A percentile compares a stretch with the other conserved stretches of the same genome.
phyloP scores from a whole-genome alignment of 495 filamentous ascomycete species.

The Massariosphaeria phaeospora region DNA sequence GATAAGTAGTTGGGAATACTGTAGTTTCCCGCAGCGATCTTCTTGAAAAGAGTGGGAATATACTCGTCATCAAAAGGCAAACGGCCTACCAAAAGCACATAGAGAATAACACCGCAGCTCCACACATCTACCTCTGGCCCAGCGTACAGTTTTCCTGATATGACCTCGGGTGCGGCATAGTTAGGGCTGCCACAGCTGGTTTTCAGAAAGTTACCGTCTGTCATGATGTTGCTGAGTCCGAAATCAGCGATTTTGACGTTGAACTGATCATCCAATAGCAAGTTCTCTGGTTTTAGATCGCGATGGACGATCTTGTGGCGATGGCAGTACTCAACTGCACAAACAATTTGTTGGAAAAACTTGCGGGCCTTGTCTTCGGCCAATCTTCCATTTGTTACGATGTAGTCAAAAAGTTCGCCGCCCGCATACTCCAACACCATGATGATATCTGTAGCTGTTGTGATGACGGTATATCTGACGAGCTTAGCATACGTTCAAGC shows the following conservation, averaged over 20 bases:
- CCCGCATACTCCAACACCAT: conserved; percentile 99
- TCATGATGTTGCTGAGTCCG: conserved; percentile 98
- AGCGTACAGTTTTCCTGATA: conserved; percentile 94
- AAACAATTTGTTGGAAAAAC: conserved; percentile 99
- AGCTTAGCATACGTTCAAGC: conserved; percentile 13
- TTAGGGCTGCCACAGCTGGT: conserved; percentile 98
- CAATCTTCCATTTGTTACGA: conserved; percentile 86
- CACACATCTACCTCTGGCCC: conserved; percentile 98
- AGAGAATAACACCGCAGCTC: conserved; percentile 98
- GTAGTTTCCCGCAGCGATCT: conserved; percentile 86
- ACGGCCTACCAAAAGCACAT: conserved; percentile 85
- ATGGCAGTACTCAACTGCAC: conserved; percentile 97
- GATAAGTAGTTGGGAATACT: conserved; percentile 83
- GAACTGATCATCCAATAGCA: conserved; percentile 85
- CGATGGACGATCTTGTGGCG: conserved; percentile 98
- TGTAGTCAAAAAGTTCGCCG: conserved; percentile 94
- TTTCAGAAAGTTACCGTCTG: conserved; percentile 97
- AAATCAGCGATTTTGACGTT: conserved; percentile 99
- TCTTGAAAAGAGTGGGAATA: conserved; percentile 79
- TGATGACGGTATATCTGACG: conserved; percentile 87
- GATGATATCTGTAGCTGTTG: conserved; percentile 86
- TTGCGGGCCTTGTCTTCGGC: conserved; percentile 82
- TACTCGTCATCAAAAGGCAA: conserved; percentile 98
- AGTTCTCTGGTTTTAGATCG: conserved; percentile 95
- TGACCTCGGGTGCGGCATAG: conserved; percentile 96